phyloP scores from a whole-genome alignment of 257 asterid genomes.

The Solanum ossicruentum region DNA sequence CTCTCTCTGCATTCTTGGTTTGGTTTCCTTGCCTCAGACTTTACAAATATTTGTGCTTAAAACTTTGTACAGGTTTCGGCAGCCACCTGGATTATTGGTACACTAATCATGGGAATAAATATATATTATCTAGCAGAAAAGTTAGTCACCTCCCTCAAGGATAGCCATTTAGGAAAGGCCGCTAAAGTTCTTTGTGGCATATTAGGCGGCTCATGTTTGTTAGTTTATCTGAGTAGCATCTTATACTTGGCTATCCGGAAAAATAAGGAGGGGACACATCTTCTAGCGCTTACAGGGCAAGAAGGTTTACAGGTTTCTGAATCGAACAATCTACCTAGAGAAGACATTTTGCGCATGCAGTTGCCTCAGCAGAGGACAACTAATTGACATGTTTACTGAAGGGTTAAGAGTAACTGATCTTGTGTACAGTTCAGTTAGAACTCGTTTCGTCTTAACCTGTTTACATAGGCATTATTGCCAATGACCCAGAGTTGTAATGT shows the following conservation, averaged over 20 bases:
- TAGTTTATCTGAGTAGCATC: conserved; percentile 54
- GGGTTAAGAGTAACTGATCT: background rate
- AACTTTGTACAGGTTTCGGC: conserved; percentile 44
- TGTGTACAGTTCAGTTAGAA: background rate
- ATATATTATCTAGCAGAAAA: conserved; percentile 60
- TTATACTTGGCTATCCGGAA: conserved; percentile 51
- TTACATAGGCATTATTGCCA: background rate
- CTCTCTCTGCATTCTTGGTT: background rate
- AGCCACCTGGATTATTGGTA: conserved; percentile 70
- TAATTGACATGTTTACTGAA: conserved; percentile 22
- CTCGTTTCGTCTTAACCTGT: background rate
- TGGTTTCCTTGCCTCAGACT: background rate
- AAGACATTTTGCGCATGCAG: conserved; percentile 69
- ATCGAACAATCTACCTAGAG: conserved; percentile 40
- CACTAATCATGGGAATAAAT: conserved; percentile 77
- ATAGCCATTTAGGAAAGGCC: conserved; percentile 25
- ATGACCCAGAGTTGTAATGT: background rate
- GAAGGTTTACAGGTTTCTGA: conserved; percentile 23
- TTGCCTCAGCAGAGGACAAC: conserved; percentile 48
- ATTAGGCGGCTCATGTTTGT: conserved; percentile 51
- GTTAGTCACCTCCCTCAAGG: conserved; percentile 41
- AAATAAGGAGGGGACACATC: conserved; percentile 50
- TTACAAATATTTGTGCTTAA: background rate
- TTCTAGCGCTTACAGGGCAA: conserved; percentile 38
- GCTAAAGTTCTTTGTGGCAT: conserved; percentile 50